Evolutionary conservation across 2,329 filamentous ascomycete genomes (phyloP), one percentile per base, ranked within the genome.

Genomic region (Cladophialophora immunda): DNA sequence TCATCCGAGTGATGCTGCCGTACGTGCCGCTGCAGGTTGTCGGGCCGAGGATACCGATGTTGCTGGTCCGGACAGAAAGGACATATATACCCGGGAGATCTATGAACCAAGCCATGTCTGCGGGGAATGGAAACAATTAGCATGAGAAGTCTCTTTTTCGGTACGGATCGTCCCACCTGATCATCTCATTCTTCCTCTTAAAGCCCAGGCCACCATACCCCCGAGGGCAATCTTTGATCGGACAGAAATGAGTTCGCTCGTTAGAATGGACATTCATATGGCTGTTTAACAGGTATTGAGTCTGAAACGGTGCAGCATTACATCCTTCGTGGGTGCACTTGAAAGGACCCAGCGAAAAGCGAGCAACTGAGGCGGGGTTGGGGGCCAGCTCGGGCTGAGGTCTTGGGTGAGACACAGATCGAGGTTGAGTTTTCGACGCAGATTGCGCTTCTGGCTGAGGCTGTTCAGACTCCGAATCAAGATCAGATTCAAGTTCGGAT

Each of bases 21-120:
- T 36, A 98, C 95, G 79, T 99, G 95, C 78, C 94, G 89, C 82
- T 97, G 94, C 64, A 99, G 82, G 82, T 98, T 98, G 78, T 99
- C 95, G 36, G 95, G 95, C 72, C 95, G 86, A 4, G 95, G 95
- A 77, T 98, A 98, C 76, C 91, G 94, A 78, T 97, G 94, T 77
- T 97, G 93, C 71, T 93, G 86, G 75, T 97, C 93, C 1, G 93
- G 92, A 78, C 95, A 99, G 76, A 97, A 98, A 0, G 95, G 95
- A 78, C 95, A 99, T 32, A 97, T 89, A 75, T 98, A 99, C 67
- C 94, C 94, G 1, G 95, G 95, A 7, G 93, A 97, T 71, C 93
- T 90, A 75, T 99, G 95, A 3, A 98, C 95, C 2, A 98, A 85
- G 0, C 94, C 94, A 74, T 90, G 88, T n/a, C 88, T 73, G 41